These are phyloP conservation scores for Elymus sibiricus DNA, from an alignment of 176 grass and related monocot species.

Conservation along the genomic window DNA sequence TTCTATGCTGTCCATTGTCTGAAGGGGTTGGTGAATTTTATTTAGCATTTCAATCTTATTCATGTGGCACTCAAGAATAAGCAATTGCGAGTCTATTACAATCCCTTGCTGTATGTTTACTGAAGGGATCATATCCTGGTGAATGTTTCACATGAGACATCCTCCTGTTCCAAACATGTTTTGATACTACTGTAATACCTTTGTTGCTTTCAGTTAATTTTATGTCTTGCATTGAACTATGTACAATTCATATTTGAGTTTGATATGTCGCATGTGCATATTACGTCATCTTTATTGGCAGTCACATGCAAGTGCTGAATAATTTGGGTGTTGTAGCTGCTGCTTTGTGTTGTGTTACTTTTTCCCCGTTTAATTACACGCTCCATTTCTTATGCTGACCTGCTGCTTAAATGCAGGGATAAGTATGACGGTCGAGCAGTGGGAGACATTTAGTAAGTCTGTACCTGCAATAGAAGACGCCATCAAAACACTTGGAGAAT, in stretches of 20 bases:
- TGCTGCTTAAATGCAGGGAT: constrained; percentile 44
- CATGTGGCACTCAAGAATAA: not conserved
- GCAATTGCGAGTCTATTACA: not conserved
- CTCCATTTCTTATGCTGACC: not conserved
- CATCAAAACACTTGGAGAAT: constrained; percentile 65
- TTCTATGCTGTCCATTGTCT: not conserved
- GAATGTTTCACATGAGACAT: not conserved
- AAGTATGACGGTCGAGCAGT: constrained; percentile 83
- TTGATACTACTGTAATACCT: not conserved
- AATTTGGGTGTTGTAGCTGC: constrained; percentile 1
- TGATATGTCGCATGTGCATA: not conserved
- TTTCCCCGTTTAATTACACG: not conserved
- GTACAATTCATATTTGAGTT: not conserved
- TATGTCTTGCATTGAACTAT: not conserved
- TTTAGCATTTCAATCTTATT: not conserved
- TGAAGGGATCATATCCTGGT: not conserved
- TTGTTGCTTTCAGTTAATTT: not conserved
- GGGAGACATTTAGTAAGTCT: constrained; percentile 66
- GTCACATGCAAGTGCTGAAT: not conserved
- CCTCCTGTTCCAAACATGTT: not conserved
- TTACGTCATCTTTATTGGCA: not conserved
- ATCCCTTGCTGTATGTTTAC: not conserved
- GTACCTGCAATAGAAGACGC: constrained; percentile 78
- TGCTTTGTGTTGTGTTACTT: not conserved
- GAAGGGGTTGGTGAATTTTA: not conserved